Evolutionary conservation across 106 monocot genomes (phyloP), one percentile per base, ranked within the genome.

Genomic region (Gastrodia elata): DNA sequence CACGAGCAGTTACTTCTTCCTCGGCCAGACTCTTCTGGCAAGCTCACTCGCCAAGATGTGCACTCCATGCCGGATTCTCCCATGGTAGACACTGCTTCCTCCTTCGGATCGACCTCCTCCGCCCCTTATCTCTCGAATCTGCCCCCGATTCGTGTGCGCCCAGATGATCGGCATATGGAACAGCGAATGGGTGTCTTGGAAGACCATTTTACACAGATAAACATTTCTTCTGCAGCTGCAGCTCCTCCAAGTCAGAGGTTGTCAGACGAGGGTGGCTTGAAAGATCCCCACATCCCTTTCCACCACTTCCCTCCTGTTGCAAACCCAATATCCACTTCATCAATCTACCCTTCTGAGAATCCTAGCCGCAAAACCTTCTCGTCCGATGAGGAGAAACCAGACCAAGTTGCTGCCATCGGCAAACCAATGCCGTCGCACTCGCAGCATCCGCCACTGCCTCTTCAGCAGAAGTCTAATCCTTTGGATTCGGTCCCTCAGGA

Each of bases 1-100:
- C 44, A 70, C 14, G 79, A 72, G 39, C 77, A 73, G 22, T 34
- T 64, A 13, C 39, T 59, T 24, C 67, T 85, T 25, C 67, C 77
- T 2, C 84, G 82, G 2, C 85, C 81, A 24, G 90, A 83, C 26
- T 81, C 87, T 8, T 74, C 70, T 10, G 77, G 83, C 8, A 82
- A 82, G 74, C 76, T 88, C 3, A 57, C 77, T 5, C 75, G 64
- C n/a, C 76, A 77, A 2, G 91, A 91, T 6, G 78, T 84, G 0
- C 86, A 89, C 8, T 94, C 91, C 11, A 76, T 91, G 14, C 88
- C 91, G 1, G 88, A 91, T 33, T 89, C 94, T 13, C 94, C 86
- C 30, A 82, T 91, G 85, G 80, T 91, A 1, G 87, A 93, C 11
- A 93, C 80, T 6, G 65, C 76, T 7, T 91, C 93, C 2, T 93